Evolutionary conservation across 495 filamentous ascomycete species (phyloP).

Genomic region (Tuber borchii): DNA sequence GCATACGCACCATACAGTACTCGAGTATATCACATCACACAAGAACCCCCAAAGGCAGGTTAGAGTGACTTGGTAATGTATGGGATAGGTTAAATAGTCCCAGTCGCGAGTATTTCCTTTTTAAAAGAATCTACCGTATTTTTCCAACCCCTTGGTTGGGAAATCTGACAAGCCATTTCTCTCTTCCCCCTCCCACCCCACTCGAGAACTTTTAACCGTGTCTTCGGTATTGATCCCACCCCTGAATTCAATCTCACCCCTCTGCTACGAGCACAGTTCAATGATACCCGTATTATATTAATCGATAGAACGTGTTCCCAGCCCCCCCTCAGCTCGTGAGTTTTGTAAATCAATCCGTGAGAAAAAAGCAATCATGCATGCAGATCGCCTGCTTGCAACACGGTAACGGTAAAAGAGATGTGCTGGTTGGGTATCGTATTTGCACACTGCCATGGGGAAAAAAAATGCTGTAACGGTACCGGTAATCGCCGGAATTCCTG

Average conservation of each 20-base stretch:
- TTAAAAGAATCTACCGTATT: neutral
- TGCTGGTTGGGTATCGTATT: neutral
- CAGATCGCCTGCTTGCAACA: constrained; percentile 1
- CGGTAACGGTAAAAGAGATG: constrained; percentile 2
- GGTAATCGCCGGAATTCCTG: neutral
- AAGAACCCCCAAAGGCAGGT: neutral
- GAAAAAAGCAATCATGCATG: constrained; percentile 1
- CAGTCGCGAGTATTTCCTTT: neutral
- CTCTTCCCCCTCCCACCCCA: neutral
- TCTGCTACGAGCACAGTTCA: neutral
- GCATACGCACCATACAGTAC: neutral
- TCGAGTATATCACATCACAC: constrained; percentile 7
- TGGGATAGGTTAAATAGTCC: neutral
- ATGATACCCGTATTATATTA: neutral
- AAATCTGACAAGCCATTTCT: constrained; percentile 5
- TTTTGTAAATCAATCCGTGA: neutral
- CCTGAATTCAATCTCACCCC: neutral
- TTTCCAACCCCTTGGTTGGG: constrained; percentile 4
- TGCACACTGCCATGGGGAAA: neutral
- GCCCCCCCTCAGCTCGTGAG: neutral
- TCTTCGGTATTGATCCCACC: neutral
- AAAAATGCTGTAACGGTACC: neutral
- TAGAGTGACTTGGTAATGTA: neutral
- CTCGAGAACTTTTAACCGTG: constrained; percentile 1
- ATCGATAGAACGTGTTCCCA: neutral